A percentile compares a stretch with the other conserved stretches of the same genome.
Evolutionary conservation across 345 rosid species (phyloP).

Genomic region (Arabis hirsuta): DNA sequence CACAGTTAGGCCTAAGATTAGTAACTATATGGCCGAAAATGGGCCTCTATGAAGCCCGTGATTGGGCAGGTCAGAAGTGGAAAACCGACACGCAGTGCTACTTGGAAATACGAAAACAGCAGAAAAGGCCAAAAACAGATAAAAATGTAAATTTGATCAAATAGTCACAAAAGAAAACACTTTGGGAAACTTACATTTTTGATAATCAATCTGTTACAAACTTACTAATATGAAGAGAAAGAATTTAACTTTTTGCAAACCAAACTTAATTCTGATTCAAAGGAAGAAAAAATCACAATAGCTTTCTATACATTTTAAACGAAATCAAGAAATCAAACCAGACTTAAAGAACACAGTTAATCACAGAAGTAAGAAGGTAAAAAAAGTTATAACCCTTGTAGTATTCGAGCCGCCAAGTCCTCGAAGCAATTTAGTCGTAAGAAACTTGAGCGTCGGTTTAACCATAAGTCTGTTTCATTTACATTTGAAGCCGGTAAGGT

Average conservation of each 20-base stretch:
- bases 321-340: conserved; percentile 34
- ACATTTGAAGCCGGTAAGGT: conserved; percentile 57
- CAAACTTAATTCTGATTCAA: conserved; percentile 12
- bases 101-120: conserved; percentile 8
- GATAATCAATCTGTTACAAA: conserved; percentile 30
- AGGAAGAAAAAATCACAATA: conserved; percentile 14
- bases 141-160: conserved; percentile 4
- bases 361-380: conserved; percentile 35
- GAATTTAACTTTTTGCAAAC: conserved; percentile 17
- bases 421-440: neutral
- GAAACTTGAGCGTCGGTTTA: conserved; percentile 5
- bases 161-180: neutral
- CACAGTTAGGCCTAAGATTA: neutral
- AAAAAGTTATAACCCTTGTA: conserved; percentile 9
- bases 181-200: neutral
- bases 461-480: conserved; percentile 40
- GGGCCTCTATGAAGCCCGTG: neutral
- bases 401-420: conserved; percentile 27
- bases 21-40: neutral
- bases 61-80: neutral
- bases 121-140: neutral
- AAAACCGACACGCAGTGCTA: conserved; percentile 29
- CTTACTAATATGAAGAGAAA: conserved; percentile 22
- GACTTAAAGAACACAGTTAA: conserved; percentile 30
- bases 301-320: conserved; percentile 35